Base-by-base conservation (phyloP, 352 stramenopile species). In the Paralagenidium karlingii region DNA sequence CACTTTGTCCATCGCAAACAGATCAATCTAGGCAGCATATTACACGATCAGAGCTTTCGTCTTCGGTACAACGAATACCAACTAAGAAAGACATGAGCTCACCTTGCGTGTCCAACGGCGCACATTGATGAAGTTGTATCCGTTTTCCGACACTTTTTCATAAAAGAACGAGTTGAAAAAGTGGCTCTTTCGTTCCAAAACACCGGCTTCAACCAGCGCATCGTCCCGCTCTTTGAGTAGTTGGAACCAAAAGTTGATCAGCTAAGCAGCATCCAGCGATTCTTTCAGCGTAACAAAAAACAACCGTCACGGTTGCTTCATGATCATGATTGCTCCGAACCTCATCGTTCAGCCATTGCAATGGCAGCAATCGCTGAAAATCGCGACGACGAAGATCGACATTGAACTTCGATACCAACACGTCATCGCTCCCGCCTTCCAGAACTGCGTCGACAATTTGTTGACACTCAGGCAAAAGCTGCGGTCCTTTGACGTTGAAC, bases 151-250 rank as follows among this genome's bases (percentile, higher is more conserved):
- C 13, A 91, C 63, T 36, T 87, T 87, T 0, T 74, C 71, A 40
- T 82, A 86, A 44, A 91, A 89, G 30, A 91, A 91, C 32, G 78
- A 89, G 43, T 83, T 91, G 66, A 89, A 89, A 45, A 89, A 91
- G 25, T 88, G 75, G 25, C 68, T 85, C 1, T 53, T 57, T 42
- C 68, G 84, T 8, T 51, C 16, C 21, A 88, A 29, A 18, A 53
- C 41, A 0, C 68, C 60, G 24, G 49, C 51, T 20, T 59, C 68
- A 3, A 83, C 68, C 0, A 91, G 49, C 22, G 44, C 54, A 40
- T 61, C 60, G 34, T 91, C 76, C 24, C 75, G 70, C 29, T 88
- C 73, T 15, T 47, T 69, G 34, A 91, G 63, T 52, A 91, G 38
- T 46, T 89, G 62, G 47, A 87, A 78, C 47, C 75, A 91, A 66